phyloP scores from a whole-genome alignment of 108 stramenopile genomes.

The Conticribra guillardii region DNA sequence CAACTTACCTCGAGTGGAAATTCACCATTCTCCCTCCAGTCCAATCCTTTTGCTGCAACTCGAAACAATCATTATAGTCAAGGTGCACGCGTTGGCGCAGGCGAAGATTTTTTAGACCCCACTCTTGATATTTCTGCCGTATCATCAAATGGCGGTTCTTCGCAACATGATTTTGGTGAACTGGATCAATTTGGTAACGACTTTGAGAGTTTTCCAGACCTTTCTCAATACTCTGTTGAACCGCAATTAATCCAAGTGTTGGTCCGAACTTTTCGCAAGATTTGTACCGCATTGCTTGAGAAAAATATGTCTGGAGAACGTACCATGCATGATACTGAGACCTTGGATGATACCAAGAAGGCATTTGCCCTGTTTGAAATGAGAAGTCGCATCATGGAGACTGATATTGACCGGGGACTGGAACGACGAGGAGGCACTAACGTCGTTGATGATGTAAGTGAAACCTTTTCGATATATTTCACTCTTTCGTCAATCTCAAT shows the following conservation, averaged over 20 bases:
- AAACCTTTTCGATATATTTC: background rate
- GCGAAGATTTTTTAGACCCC: slow-evolving; percentile 27
- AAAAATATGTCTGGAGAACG: slow-evolving; percentile 41
- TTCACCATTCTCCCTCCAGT: slow-evolving; percentile 27
- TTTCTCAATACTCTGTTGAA: slow-evolving; percentile 63
- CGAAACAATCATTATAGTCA: slow-evolving; percentile 1
- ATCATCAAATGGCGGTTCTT: slow-evolving; percentile 17
- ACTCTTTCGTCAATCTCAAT: background rate
- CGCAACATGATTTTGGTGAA: slow-evolving; percentile 25
- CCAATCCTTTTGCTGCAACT: slow-evolving; percentile 32
- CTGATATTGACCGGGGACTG: slow-evolving; percentile 86
- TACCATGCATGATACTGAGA: slow-evolving; percentile 59
- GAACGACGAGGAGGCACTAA: slow-evolving; percentile 82
- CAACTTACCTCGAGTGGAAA: slow-evolving; percentile 10
- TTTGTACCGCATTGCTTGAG: slow-evolving; percentile 52
- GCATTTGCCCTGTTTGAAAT: slow-evolving; percentile 88
- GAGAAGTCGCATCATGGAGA: slow-evolving; percentile 92
- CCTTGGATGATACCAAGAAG: slow-evolving; percentile 78
- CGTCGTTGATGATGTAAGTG: slow-evolving; percentile 66
- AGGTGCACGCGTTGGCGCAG: background rate
- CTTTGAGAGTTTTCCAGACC: slow-evolving; percentile 37
- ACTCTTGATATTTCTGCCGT: slow-evolving; percentile 41
- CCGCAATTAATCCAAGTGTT: slow-evolving; percentile 66
- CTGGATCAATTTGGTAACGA: slow-evolving; percentile 23
- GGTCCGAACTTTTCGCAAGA: slow-evolving; percentile 75